Evolutionary conservation across 2,329 filamentous ascomycete species (phyloP), one percentile per base, ranked within the genome.

Genomic region (Herpotrichia juniperi): DNA sequence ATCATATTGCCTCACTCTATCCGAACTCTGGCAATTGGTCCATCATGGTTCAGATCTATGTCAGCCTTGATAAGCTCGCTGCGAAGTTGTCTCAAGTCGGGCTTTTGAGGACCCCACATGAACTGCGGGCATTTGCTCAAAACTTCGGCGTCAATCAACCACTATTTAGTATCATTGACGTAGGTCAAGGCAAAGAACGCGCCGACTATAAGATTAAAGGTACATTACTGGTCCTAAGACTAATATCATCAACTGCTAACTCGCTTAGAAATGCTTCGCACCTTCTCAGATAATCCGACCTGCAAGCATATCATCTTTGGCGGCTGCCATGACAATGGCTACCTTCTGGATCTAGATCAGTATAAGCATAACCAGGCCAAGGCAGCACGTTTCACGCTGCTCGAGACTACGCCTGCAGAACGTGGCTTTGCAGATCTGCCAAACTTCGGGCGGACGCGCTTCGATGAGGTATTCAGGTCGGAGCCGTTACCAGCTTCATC

Each of bases 251-350:
- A 30, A 24, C 17, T 37, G n/a, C 54, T 67, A 16, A 67, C 28
- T 5, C 16, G 1, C 24, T 16, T 58, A 68, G 77, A 79, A 68
- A 78, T 75, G 58, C 70, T 80, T 45, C 72, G 77, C 39, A 71
- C 78, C 2, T 79, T 77, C 64, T 67, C 78, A 53, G 69, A 73
- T 35, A 79, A 78, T 50, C 66, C 74, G 14, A 77, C 78, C 34
- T 78, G 76, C 64, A 76, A 74, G 51, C 76, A 78, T 50, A 75
- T 80, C 59, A 72, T 79, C 57, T 80, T 80, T 53, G 77, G 75
- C 17, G 77, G 76, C 7, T 78, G 75, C 53, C 75, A 78, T 50
- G 78, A 80, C 60, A 74, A 76, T 37, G 78, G 77, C 26, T 79
- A 76, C 52, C 68, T 79, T 26, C 68, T 75, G 19, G 76, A 75